These are phyloP conservation scores for Eimeria praecox DNA, from an alignment of 169 alveolate species.

Conservation along the genomic window DNA sequence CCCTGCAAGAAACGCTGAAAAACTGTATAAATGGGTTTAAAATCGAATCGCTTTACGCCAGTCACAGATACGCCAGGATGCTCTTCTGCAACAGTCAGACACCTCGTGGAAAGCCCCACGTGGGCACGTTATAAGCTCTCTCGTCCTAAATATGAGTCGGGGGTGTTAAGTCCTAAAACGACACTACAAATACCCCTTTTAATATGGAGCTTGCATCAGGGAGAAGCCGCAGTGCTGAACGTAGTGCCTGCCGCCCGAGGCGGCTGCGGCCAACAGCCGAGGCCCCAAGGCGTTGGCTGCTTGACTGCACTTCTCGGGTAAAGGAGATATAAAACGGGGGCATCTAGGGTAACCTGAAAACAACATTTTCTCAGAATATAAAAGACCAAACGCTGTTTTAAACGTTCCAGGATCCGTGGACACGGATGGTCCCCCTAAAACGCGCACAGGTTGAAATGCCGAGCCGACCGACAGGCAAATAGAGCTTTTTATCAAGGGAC, in stretches of 20 bases:
- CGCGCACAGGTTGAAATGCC: background rate
- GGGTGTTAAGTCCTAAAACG: background rate
- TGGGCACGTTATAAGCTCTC: background rate
- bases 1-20: background rate
- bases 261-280: constrained; percentile 58
- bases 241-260: constrained; percentile 8
- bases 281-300: constrained; percentile 47
- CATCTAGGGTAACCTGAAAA: background rate
- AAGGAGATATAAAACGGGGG: background rate
- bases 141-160: background rate
- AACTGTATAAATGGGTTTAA: background rate
- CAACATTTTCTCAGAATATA: background rate
- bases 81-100: constrained; percentile 31
- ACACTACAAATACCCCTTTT: background rate
- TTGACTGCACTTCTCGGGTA: constrained; percentile 10
- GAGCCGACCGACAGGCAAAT: background rate
- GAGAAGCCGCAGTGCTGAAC: background rate
- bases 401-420: background rate
- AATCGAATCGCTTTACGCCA: background rate
- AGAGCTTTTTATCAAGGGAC: background rate
- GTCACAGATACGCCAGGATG: background rate
- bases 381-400: background rate
- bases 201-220: background rate
- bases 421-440: background rate
- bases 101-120: constrained; percentile 65